phyloP scores from a whole-genome alignment of 176 grass and related monocot species.

The Dactylis glomerata region DNA sequence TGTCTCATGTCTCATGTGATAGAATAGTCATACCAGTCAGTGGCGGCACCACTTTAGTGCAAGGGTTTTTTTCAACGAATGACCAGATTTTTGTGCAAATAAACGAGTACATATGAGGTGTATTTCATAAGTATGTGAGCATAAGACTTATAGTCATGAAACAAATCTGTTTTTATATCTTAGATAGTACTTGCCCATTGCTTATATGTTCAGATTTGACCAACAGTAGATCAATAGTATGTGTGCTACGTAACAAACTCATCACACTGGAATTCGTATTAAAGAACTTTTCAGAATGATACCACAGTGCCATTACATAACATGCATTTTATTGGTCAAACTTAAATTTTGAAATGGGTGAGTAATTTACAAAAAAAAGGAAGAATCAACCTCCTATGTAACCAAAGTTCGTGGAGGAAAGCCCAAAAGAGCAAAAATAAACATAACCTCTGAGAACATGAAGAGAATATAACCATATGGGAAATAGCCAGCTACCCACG shows the following conservation, averaged over 20 bases:
- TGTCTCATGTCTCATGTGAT: neutral
- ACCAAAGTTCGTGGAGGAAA: neutral
- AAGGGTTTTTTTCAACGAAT: conserved; percentile 4
- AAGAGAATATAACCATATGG: conserved; percentile 4
- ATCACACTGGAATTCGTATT: neutral
- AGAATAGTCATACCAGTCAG: neutral
- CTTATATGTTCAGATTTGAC: neutral
- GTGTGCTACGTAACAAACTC: neutral
- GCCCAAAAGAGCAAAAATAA: neutral
- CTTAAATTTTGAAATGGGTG: neutral
- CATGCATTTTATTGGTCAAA: neutral
- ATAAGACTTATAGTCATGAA: neutral
- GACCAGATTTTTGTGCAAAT: neutral
- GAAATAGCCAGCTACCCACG: neutral
- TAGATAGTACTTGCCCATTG: neutral
- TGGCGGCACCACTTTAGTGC: neutral
- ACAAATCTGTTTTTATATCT: neutral
- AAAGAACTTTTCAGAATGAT: neutral
- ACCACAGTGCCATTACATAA: neutral
- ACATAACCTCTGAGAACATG: neutral
- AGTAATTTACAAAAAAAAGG: neutral
- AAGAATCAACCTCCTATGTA: neutral
- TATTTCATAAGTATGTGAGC: neutral
- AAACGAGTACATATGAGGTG: neutral
- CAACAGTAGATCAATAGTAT: neutral